Percentiles rank a stretch among this genome's conserved stretches.
These are phyloP conservation scores for Prunus armeniaca DNA, from an alignment of 306 rosid species.

Conservation along the genomic window DNA sequence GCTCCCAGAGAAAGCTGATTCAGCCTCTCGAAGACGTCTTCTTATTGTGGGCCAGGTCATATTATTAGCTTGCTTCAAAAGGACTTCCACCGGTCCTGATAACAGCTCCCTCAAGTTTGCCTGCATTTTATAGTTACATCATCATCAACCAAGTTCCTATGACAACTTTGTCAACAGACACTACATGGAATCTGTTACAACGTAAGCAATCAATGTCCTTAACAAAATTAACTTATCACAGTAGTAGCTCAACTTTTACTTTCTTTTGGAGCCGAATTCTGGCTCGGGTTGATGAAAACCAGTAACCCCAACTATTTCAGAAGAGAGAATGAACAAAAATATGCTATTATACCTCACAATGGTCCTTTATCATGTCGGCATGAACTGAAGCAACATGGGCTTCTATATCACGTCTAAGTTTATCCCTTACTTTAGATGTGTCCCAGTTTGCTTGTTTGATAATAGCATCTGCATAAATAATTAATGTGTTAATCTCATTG, in stretches of 20 bases:
- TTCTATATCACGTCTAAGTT: slow-evolving; percentile 82
- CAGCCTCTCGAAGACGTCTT: slow-evolving; percentile 66
- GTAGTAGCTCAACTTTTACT: neutral
- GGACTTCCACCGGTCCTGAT: slow-evolving; percentile 79
- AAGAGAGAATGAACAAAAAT: neutral
- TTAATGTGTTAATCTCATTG: slow-evolving; percentile 26
- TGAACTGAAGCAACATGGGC: slow-evolving; percentile 66
- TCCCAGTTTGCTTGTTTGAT: slow-evolving; percentile 81
- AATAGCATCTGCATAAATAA: slow-evolving; percentile 62
- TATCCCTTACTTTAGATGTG: slow-evolving; percentile 74
- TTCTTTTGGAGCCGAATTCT: neutral
- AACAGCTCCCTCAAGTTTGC: slow-evolving; percentile 65
- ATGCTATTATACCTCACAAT: slow-evolving; percentile 57
- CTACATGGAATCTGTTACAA: neutral
- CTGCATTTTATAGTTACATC: slow-evolving; percentile 46
- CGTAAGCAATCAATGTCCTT: neutral
- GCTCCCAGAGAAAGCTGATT: slow-evolving; percentile 61
- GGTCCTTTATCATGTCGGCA: slow-evolving; percentile 67
- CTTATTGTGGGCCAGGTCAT: slow-evolving; percentile 89
- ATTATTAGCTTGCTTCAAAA: slow-evolving; percentile 74
- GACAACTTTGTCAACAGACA: slow-evolving; percentile 12
- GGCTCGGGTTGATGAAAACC: neutral
- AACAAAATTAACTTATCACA: too few relatives aligned
- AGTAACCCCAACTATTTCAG: slow-evolving; percentile 3
- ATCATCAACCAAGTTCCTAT: slow-evolving; percentile 30